Percentiles rank a stretch among this genome's conserved stretches.
Conservation (phyloP, 2,329 filamentous ascomycete genomes). For the Pseudogymnoascus sp. region DNA sequence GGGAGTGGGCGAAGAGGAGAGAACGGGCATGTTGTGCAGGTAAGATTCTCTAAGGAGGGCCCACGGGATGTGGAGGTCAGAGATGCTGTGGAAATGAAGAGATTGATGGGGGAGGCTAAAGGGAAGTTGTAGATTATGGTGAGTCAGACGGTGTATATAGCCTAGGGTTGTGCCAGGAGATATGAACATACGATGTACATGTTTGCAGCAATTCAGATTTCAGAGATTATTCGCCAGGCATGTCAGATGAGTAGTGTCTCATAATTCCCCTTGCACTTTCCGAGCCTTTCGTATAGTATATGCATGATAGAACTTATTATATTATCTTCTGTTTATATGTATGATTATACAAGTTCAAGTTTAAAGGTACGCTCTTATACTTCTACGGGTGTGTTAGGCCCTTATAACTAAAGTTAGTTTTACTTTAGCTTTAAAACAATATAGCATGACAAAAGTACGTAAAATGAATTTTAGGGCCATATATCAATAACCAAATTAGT, state of each 20-base stretch:
- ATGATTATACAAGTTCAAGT: not conserved
- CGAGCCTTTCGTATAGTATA: not conserved
- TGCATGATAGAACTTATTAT: not conserved
- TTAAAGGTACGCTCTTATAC: not conserved
- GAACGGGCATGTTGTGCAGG: constrained; percentile 50
- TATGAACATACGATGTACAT: not conserved
- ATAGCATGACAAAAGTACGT: not conserved
- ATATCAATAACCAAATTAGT: not conserved
- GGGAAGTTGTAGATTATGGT: not conserved
- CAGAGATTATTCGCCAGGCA: not conserved
- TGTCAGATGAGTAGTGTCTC: not conserved
- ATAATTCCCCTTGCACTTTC: not conserved
- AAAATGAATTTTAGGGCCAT: not conserved
- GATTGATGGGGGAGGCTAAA: not conserved
- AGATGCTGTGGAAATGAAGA: not conserved
- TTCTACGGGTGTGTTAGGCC: not conserved
- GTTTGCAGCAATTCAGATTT: not conserved
- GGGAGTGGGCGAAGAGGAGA: constrained; percentile 46
- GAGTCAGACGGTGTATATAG: not conserved
- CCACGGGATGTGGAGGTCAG: constrained; percentile 47
- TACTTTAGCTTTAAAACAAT: not conserved
- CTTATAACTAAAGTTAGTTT: not conserved
- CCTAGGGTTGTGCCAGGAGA: not conserved
- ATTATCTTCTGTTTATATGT: not conserved
- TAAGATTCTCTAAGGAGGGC: constrained; percentile 44